Evolutionary conservation across 208 protist genomes (phyloP).

Genomic region (Wallacemonas sp.): DNA sequence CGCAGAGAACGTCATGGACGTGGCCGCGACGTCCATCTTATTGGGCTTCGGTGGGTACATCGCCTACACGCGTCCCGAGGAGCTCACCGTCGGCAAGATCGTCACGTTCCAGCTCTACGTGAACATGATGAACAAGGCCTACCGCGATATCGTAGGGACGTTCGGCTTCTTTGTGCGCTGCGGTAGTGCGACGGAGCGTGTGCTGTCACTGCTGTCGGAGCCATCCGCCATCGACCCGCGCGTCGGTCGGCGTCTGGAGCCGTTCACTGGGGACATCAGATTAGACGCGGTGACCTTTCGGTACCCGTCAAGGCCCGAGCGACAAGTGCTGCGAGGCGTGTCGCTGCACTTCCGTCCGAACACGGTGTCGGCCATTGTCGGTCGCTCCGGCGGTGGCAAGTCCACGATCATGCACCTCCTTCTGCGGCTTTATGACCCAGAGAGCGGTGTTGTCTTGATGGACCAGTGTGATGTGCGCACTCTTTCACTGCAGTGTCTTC

Average conservation of each 20-base stretch:
- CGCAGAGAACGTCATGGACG: neutral
- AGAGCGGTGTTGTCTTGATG: conserved; percentile 49
- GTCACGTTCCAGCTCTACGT: conserved; percentile 11
- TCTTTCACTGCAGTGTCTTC: conserved; percentile 40
- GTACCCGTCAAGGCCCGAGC: conserved; percentile 1
- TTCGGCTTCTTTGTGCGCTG: neutral
- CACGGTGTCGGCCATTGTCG: conserved; percentile 34
- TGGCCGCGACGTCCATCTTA: neutral
- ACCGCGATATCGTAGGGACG: neutral
- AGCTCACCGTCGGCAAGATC: conserved; percentile 8
- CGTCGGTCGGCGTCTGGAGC: neutral
- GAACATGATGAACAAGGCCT: conserved; percentile 12
- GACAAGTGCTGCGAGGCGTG: neutral
- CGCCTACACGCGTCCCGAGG: neutral
- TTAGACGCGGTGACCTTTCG: neutral
- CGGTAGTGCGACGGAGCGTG: conserved; percentile 3
- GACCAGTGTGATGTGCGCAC: conserved; percentile 50
- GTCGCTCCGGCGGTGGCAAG: conserved; percentile 56
- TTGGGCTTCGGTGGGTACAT: conserved; percentile 14
- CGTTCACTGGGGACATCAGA: neutral
- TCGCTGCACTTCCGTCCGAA: conserved; percentile 15
- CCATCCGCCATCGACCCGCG: neutral
- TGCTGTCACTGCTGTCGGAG: neutral
- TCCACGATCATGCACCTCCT: conserved; percentile 49
- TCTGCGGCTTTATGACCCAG: conserved; percentile 74